A percentile compares a stretch with the other conserved stretches of the same genome.
These are phyloP conservation scores for Rhizophagus clarus DNA, from an alignment of 192 early-diverging fungal genomes.

Conservation along the genomic window DNA sequence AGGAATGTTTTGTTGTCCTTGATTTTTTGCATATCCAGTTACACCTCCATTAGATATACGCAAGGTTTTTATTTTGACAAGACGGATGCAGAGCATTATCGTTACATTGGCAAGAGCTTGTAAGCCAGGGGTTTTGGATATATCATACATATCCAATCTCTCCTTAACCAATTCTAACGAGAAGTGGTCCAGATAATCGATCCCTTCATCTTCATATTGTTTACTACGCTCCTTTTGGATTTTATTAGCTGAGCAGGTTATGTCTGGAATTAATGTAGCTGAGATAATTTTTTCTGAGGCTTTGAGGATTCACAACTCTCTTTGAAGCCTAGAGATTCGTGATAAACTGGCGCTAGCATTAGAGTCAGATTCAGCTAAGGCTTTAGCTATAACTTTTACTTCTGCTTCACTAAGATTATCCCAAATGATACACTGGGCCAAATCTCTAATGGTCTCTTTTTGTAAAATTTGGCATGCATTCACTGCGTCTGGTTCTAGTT, in stretches of 20 bases:
- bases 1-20: neutral
- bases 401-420: neutral
- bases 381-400: too few relatives aligned
- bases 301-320: neutral
- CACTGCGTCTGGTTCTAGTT: too few relatives aligned
- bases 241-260: slow-evolving; percentile 2
- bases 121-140: neutral
- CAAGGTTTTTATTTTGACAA: slow-evolving; percentile 18
- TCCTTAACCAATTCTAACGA: slow-evolving; percentile 24
- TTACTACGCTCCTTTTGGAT: slow-evolving; percentile 9
- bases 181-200: slow-evolving; percentile 20
- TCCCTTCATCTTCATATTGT: neutral
- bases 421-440: neutral
- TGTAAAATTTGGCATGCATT: too few relatives aligned
- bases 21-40: neutral
- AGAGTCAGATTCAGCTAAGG: neutral
- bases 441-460: neutral
- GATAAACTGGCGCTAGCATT: slow-evolving; percentile 4
- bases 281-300: neutral
- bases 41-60: neutral
- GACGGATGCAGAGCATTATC: slow-evolving; percentile 26
- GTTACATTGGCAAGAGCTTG: slow-evolving; percentile 20
- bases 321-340: neutral
- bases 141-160: slow-evolving; percentile 6
- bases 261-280: neutral